Percentiles rank a stretch among this genome's conserved stretches.
Evolutionary conservation across 345 rosid genomes (phyloP).

Genomic region (Mallotus nudiflorus): DNA sequence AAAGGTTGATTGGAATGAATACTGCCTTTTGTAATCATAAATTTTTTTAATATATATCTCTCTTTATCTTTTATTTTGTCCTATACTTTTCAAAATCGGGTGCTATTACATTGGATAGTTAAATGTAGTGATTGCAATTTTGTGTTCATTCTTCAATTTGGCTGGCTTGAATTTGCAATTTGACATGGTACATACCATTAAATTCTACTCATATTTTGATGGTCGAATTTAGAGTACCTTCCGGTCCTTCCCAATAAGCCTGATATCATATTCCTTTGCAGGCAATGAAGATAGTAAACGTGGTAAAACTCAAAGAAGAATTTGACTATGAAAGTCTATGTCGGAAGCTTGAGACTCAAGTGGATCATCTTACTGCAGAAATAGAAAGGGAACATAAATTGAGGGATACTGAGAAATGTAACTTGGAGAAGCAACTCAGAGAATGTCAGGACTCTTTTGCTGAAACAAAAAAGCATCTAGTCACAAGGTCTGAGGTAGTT

Average conservation of each 20-base stretch:
- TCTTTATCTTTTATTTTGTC: background rate
- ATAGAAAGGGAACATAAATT: slow-evolving; percentile 72
- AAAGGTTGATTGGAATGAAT: slow-evolving; percentile 1
- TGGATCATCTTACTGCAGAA: slow-evolving; percentile 86
- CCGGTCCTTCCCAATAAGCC: background rate
- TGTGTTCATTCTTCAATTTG: background rate
- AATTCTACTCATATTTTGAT: background rate
- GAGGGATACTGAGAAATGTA: slow-evolving; percentile 55
- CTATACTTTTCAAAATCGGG: background rate
- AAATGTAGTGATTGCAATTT: background rate
- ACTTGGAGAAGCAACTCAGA: slow-evolving; percentile 55
- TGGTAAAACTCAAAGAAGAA: slow-evolving; percentile 92
- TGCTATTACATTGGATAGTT: background rate
- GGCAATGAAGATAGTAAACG: slow-evolving; percentile 96
- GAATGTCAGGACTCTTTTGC: slow-evolving; percentile 52
- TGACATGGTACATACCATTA: background rate
- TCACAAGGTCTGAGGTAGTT: slow-evolving; percentile 78
- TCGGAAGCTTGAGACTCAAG: slow-evolving; percentile 76
- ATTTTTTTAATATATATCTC: background rate
- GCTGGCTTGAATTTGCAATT: background rate
- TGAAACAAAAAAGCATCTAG: slow-evolving; percentile 46
- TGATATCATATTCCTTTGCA: slow-evolving; percentile 38
- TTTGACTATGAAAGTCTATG: slow-evolving; percentile 89
- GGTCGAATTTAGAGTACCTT: background rate
- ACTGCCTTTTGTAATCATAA: background rate